Evolutionary conservation across 2,329 filamentous ascomycete genomes (phyloP).

Genomic region (Ilyonectria mors-panacis): DNA sequence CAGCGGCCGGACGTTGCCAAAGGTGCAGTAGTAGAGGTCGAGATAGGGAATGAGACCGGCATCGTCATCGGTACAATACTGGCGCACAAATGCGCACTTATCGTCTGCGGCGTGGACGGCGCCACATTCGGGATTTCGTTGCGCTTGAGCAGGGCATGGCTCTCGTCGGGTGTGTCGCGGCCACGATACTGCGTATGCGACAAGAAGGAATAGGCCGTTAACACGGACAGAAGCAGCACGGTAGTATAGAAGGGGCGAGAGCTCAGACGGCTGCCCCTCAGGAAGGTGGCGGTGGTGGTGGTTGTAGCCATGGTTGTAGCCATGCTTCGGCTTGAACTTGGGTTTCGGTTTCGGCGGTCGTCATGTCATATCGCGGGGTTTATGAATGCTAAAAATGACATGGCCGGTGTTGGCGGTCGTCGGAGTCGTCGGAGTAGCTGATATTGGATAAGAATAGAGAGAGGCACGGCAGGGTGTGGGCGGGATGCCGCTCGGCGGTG

Average conservation of each 20-base stretch:
- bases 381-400: conserved; percentile 31
- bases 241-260: conserved; percentile 66
- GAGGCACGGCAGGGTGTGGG: neutral
- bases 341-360: conserved; percentile 25
- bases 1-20: conserved; percentile 77
- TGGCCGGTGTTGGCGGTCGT: neutral
- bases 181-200: conserved; percentile 38
- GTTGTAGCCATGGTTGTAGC: conserved; percentile 25
- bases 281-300: conserved; percentile 25
- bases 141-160: conserved; percentile 44
- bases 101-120: conserved; percentile 83
- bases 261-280: conserved; percentile 57
- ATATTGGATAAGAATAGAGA: neutral
- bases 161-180: conserved; percentile 19
- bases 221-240: conserved; percentile 61
- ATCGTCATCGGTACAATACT: conserved; percentile 90
- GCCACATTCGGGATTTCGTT: conserved; percentile 73
- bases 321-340: conserved; percentile 2
- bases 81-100: conserved; percentile 87
- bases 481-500: too few species aligned
- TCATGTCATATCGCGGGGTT: conserved; percentile 41
- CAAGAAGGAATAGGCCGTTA: conserved; percentile 63
- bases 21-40: conserved; percentile 88
- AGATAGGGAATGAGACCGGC: conserved; percentile 92
- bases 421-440: neutral